Base-by-base conservation (phyloP, 129 eudicot species). In the Lactuca sativa region DNA sequence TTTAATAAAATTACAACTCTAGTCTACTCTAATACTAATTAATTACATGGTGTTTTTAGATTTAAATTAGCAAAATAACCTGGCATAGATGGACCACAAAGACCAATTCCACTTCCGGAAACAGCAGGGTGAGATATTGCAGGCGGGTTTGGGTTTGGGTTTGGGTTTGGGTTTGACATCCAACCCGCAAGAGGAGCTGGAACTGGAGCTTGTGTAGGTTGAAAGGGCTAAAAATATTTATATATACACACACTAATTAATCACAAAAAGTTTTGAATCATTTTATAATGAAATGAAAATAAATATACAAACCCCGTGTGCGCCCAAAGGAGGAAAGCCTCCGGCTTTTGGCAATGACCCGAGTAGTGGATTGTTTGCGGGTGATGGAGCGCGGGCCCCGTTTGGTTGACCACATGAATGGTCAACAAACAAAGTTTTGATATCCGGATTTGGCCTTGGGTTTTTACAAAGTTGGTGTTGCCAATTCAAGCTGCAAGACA, bases 361-460 rank as follows among this genome's bases (percentile, higher is more conserved):
- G 52, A 91, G 85, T 68, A 88, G 80, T 55, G 97, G 97, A 82
- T 80, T 84, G 36, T 71, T 85, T 58, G 87, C 97, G 56, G 97
- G 91, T 59, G 97, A 84, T 14, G 97, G 96, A 49, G 96, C 96
- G 63, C 89, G 93, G 51, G 96, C 87, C 63, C 93, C 93, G 51
- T 92, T 92, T 71, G 93, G 93, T 69, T 86, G 96, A 33, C 89
- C 96, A 74, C 97, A 92, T 1, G 97, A 79, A 67, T 92, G 97
- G 75, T 92, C 97, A 54, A 88, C 95, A 74, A 92, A 91, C 60
- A 91, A 86, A 2, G 97, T 91, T 72, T 91, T 91, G 43, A 91
- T 91, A 76, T 91, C 97, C 6, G 97, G 97, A 78, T 91, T 91
- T 48, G 97, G 96, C 83, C 96, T 86, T 13, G 97, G 97, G 61